Evolutionary conservation across 106 monocot species (phyloP).

Genomic region (Chionographis japonica): DNA sequence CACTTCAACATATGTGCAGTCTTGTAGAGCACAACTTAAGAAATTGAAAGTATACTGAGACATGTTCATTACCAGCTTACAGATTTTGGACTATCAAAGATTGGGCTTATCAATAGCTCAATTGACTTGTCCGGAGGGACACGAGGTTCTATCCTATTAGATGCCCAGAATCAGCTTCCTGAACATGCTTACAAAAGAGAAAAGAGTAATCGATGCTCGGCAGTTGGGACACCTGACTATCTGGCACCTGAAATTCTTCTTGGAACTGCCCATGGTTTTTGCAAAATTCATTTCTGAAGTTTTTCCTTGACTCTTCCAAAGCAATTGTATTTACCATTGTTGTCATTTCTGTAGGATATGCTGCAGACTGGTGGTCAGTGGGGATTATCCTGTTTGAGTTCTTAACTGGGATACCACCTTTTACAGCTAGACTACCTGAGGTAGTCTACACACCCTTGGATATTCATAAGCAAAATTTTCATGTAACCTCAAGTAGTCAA

Average conservation of each 20-base stretch:
- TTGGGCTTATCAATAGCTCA: constrained; percentile 61
- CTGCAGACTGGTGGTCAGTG: constrained; percentile 82
- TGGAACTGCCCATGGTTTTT: constrained; percentile 53
- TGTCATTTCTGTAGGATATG: constrained; percentile 35
- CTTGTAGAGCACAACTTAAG: background rate
- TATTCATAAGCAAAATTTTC: background rate
- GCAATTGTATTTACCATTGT: background rate
- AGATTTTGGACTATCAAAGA: constrained; percentile 77
- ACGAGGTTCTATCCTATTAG: constrained; percentile 22
- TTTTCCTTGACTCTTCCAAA: constrained; percentile 1
- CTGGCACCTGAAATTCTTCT: constrained; percentile 67
- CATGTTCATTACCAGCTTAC: constrained; percentile 50
- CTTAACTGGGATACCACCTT: constrained; percentile 65
- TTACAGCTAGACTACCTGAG: constrained; percentile 55
- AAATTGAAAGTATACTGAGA: background rate
- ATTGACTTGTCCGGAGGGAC: constrained; percentile 36
- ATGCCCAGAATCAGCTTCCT: constrained; percentile 15
- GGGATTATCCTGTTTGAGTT: constrained; percentile 70
- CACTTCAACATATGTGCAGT: no score
- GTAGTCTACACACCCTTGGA: constrained; percentile 5
- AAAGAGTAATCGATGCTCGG: constrained; percentile 26
- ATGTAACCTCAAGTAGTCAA: no score
- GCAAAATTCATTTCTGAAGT: background rate
- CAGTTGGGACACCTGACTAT: constrained; percentile 65
- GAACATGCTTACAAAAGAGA: background rate